Base-by-base conservation (phyloP, 129 eudicot species). In the Pulicaria dysenterica region DNA sequence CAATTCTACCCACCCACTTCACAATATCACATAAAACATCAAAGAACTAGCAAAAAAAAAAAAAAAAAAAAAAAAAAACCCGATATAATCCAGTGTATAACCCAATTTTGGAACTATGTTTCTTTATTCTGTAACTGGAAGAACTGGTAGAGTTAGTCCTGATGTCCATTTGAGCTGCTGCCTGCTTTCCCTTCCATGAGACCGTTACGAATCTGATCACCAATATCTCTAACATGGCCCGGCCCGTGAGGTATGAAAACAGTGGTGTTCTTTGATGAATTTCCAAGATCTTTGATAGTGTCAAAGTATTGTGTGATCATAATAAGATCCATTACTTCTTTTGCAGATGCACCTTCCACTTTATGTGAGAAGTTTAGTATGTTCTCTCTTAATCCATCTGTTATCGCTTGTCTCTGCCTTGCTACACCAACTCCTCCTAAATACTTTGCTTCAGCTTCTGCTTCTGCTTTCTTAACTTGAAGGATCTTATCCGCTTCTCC, bases 371-470 rank as follows among this genome's bases (percentile, higher is more conserved):
- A 94, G 73, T 90, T 94, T 70, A 94, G 61, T 55, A 94, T 90
- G 53, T 94, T 94, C 80, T 94, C 98, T 68, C 98, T 75, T 64
- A 94, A 74, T 12, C 98, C 98, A 41, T 94, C 98, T 3, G 97
- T 94, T 66, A 94, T 94, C 13, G 98, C 98, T 81, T 94, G 98
- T 46, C 98, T 87, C 87, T 94, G 97, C 63, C 91, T 83, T 14
- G 98, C 98, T 15, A 94, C 98, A 41, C 98, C 98, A 12, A 94
- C 98, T 14, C 98, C 98, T 15, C 98, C 98, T 48, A 94, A 81
- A 73, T 94, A 94, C 74, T 94, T 94, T 53, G 98, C 74, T 80
- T 94, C 98, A 1, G 98, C 97, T 7, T 94, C 98, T 0, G 93
- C 98, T 80, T 94, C 97, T 2, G 98, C 98, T 79, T 79, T 94